Evolutionary conservation across 2,329 filamentous ascomycete species (phyloP).

Genomic region (Blastomyces silverae): DNA sequence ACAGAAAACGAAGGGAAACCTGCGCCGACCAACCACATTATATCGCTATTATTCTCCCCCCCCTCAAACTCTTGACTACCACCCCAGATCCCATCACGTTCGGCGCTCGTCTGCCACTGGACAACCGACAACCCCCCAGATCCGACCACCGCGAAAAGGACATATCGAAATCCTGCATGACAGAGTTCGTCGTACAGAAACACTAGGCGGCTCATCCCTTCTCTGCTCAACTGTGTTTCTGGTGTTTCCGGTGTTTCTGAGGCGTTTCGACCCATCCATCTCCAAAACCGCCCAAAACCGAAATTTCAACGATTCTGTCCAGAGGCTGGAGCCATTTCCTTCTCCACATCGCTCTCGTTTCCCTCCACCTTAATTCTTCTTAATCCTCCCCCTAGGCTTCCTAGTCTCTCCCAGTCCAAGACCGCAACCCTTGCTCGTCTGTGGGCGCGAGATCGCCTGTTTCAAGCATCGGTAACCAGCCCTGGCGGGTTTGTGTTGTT

Average conservation of each 20-base stretch:
- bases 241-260: neutral
- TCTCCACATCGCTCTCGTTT: neutral
- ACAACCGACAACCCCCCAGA: neutral
- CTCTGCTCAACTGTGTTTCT: too few species aligned
- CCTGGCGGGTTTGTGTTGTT: conserved; percentile 2
- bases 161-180: neutral
- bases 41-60: too few species aligned
- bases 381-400: neutral
- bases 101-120: neutral
- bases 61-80: neutral
- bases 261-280: neutral
- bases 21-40: neutral
- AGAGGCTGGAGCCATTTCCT: neutral
- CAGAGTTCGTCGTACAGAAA: too few species aligned
- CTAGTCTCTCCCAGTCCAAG: neutral
- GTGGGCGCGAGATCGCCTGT: conserved; percentile 5
- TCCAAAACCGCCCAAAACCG: neutral
- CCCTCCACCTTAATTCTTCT: neutral
- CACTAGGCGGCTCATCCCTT: too few species aligned
- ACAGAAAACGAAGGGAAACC: neutral
- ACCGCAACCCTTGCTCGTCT: conserved; percentile 2
- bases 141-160: neutral
- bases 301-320: neutral
- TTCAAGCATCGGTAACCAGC: neutral
- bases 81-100: neutral